These are phyloP conservation scores for Penicillium bovifimosum DNA, from an alignment of 495 filamentous ascomycete species.

Conservation along the genomic window DNA sequence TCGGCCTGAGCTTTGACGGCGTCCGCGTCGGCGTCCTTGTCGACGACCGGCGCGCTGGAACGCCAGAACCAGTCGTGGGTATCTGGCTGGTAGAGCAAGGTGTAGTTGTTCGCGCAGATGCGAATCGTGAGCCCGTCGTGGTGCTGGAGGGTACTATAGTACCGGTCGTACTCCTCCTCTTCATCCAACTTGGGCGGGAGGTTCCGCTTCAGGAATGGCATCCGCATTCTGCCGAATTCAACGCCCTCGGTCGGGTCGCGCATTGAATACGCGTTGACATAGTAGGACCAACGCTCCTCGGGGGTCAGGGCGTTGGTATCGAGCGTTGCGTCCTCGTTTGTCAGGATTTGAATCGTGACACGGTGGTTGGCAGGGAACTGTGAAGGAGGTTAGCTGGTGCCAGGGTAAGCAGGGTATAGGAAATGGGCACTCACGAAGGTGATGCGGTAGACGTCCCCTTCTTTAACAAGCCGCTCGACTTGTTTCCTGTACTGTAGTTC, in stretches of 20 bases:
- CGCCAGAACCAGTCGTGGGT: slow-evolving; percentile 59
- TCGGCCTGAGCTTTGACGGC: slow-evolving; percentile 31
- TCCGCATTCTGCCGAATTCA: slow-evolving; percentile 54
- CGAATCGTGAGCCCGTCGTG: slow-evolving; percentile 71
- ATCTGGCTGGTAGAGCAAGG: slow-evolving; percentile 67
- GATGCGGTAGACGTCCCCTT: slow-evolving; percentile 83
- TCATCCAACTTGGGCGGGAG: slow-evolving; percentile 52
- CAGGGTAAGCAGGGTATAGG: background rate
- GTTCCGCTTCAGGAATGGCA: slow-evolving; percentile 69
- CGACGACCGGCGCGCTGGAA: slow-evolving; percentile 20
- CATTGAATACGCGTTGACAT: slow-evolving; percentile 83
- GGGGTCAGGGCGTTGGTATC: slow-evolving; percentile 53
- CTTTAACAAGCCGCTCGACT: slow-evolving; percentile 79
- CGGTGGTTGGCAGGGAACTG: slow-evolving; percentile 49
- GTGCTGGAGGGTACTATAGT: slow-evolving; percentile 52
- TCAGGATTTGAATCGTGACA: slow-evolving; percentile 64
- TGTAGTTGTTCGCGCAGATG: slow-evolving; percentile 77
- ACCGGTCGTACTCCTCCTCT: slow-evolving; percentile 44
- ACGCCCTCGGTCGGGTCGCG: slow-evolving; percentile 88
- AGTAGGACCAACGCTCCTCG: slow-evolving; percentile 78
- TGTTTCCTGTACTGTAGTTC: slow-evolving; percentile 84
- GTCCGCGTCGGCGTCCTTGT: slow-evolving; percentile 21
- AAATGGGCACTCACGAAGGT: slow-evolving; percentile 62
- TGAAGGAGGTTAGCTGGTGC: slow-evolving; percentile 18
- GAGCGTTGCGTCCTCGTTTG: slow-evolving; percentile 76